Evolutionary conservation across 2,329 filamentous ascomycete species (phyloP), one percentile per base, ranked within the genome.

Genomic region (Eurotiales sp.): DNA sequence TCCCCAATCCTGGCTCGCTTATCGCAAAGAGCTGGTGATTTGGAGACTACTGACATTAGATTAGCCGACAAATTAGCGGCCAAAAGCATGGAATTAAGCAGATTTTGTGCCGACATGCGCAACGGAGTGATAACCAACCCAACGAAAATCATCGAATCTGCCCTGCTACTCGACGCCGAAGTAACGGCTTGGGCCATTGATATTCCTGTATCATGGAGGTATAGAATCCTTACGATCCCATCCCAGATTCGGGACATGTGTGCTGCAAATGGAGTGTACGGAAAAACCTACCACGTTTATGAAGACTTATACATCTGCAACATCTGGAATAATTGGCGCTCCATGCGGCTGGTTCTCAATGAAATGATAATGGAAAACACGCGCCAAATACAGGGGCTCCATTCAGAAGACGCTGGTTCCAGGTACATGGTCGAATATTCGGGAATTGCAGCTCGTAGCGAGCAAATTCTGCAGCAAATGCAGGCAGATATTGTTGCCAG

Each of bases 251-350:
- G 43, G 10, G 40, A 23, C 3, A 54, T 51, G n/a, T 45, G 27
- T 8, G n/a, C 8, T 39, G 23, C 41, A 7, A 19, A 8, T 12
- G 44, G 44, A 8, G 40, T 54, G n/a, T 55, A 49, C 30, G 54
- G 52, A 5, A 43, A 52, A 8, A 44, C n/a, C 8, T 54, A 56
- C 8, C 52, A 56, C 25, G 21, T 52, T 4, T 54, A 54, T 36
- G 29, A 40, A 14, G 40, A 48, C 39, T 30, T 56, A 21, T 43
- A 30, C 12, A 34, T 46, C 14, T 51, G 52, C 23, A 29, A 15
- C 19, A 17, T 54, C 32, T 56, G 54, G 54, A 56, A 52, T 14
- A 54, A 56, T 17, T 51, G 46, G 40, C 52, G 54, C 14, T 17
- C 44, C 1, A 45, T 44, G 1, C 52, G 54, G 17, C 39, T 54